Evolutionary conservation across 2,329 filamentous ascomycete genomes (phyloP), one percentile per base, ranked within the genome.

Genomic region (Sclerotiophoma versabilis): DNA sequence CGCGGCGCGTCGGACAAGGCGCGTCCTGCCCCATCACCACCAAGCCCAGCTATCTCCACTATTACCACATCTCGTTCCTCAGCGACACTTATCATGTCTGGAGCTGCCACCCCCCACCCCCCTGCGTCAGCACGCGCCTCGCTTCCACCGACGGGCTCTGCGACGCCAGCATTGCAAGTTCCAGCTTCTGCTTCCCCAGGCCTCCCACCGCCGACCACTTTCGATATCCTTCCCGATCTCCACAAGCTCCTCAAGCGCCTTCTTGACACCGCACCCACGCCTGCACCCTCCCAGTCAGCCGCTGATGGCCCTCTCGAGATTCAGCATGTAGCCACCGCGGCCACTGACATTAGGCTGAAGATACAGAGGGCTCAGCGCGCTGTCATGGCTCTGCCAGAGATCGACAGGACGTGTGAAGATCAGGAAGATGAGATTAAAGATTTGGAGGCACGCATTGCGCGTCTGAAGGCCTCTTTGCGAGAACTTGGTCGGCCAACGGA

Each of bases 161-260:
- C 63, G 4, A 72, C 71, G 5, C 68, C 68, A 17, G 65, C 69
- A 5, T 59, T 66, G 33, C 57, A 65, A 25, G 48, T 66, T 30
- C 54, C 59, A 38, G 37, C 64, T 43, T 51, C 83, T 69, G 75
- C 79, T 59, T 78, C 84, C 54, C 83, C 88, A 26, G 77, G 84
- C 2, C 86, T 88, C 50, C 89, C 95, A 58, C 84, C 90, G 43
- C 90, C 93, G 23, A 88, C 93, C 75, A 86, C 87, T 43, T 91
- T 97, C 78, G 93, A 96, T 79, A 86, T 92, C 64, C 84, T 96
- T 48, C 91, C 92, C 22, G 87, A 92, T 68, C 85, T 97, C 48
- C 88, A 91, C 68, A 83, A 87, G 54, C 85, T 96, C 63, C 86
- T 97, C 57, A 81, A 86, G 62, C 90, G 90, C 44, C 84, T 97